Base-by-base conservation (phyloP, 352 stramenopile genomes). In the Phytophthora capsici region DNA sequence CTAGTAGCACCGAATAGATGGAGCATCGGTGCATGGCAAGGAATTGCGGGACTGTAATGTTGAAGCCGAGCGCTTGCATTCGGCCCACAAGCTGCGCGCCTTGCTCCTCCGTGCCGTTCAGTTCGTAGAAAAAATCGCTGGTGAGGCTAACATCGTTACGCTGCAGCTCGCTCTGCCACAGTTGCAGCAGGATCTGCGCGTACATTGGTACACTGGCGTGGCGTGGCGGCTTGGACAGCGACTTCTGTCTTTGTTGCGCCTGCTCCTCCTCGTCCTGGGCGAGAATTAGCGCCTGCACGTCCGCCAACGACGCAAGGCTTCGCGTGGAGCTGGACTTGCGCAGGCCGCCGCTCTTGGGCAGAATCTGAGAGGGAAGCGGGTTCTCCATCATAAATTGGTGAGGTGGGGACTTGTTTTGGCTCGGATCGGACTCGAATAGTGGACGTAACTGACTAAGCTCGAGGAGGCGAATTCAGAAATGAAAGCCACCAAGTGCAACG, bases 1-100 rank as follows among this genome's bases (percentile, higher is more conserved):
- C 71, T 1, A 89, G 46, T 25, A 93, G 58, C 58, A 93, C 72
- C 17, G 73, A 81, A 71, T 91, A 93, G 71, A 93, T 86, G 45
- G 78, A 89, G 77, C 84, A 91, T 20, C 82, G 80, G 38, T 71
- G 76, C 58, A 93, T 70, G 20, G 74, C 57, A 44, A 90, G 67
- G 63, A 93, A 87, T 67, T 90, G 82, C 28, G 75, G 50, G 16
- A 86, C 63, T 19, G 78, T 80, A 57, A 93, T 84, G 59, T 72
- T 79, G 48, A 93, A 82, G 34, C 84, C 84, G 49, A 89, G 52
- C 20, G 60, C 56, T 54, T 91, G 82, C 82, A 93, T 90, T 48
- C 76, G 51, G 45, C 81, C 75, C 5, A 93, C 71, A 14, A 91
- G 78, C 32, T 80, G 71, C 48, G 72, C 74, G 30, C 68, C 82